These are phyloP conservation scores for Peronospora belbahrii DNA, from an alignment of 352 stramenopile genomes.

Conservation along the genomic window DNA sequence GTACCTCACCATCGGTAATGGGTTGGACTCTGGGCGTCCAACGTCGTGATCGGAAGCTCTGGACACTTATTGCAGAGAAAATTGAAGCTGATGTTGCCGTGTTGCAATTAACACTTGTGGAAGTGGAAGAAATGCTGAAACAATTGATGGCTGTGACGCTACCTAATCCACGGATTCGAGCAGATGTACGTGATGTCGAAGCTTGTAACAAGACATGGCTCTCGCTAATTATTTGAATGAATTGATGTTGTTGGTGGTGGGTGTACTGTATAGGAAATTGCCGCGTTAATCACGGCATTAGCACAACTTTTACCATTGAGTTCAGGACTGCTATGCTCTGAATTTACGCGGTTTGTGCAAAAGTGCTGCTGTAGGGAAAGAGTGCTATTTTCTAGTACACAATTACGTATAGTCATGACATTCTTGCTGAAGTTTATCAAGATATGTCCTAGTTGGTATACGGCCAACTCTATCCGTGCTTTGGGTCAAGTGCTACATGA, in stretches of 20 bases:
- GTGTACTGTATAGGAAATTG: slow-evolving; percentile 60
- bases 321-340: slow-evolving; percentile 66
- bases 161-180: slow-evolving; percentile 58
- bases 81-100: slow-evolving; percentile 49
- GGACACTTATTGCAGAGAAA: slow-evolving; percentile 41
- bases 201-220: too few species aligned
- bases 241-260: neutral
- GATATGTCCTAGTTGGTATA: slow-evolving; percentile 68
- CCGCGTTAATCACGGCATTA: slow-evolving; percentile 48
- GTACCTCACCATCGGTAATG: slow-evolving; percentile 15
- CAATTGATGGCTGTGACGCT: slow-evolving; percentile 50
- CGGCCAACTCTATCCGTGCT: slow-evolving; percentile 51
- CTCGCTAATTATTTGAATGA: too few species aligned
- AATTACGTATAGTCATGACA: slow-evolving; percentile 51
- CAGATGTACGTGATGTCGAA: slow-evolving; percentile 42
- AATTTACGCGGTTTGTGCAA: slow-evolving; percentile 70
- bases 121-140: slow-evolving; percentile 74
- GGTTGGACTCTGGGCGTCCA: slow-evolving; percentile 56
- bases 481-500: slow-evolving; percentile 71
- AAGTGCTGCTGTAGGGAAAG: slow-evolving; percentile 73
- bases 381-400: slow-evolving; percentile 47
- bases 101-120: slow-evolving; percentile 59
- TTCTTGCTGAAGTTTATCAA: slow-evolving; percentile 79
- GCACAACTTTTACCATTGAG: slow-evolving; percentile 53
- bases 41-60: slow-evolving; percentile 61